Base-by-base conservation (phyloP, 805 yeast genomes). In the Saturnispora besseyi region DNA sequence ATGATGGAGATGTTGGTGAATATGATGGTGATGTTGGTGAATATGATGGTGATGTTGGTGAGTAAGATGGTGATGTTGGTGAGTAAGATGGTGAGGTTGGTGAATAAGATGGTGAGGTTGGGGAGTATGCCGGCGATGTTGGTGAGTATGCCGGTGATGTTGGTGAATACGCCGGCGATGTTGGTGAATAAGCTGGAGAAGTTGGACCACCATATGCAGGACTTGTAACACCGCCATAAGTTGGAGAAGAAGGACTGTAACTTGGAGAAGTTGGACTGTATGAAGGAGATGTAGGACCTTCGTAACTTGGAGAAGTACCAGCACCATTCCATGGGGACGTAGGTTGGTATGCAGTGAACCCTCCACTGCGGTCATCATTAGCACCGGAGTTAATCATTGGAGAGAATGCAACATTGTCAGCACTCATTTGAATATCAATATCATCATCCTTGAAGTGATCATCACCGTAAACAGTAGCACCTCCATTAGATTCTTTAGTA, bases 351-450 rank as follows among this genome's bases (percentile, higher is more conserved):
- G 67, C 60, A 9, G 96, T 87, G 58, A 88, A 84, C 5, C 95
- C 95, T 50, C 96, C 96, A 31, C 82, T 74, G 49, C 75, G 73
- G 51, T 82, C 88, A 51, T 85, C 89, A 42, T 78, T 77, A 48
- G 82, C 77, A 57, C 96, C 96, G 31, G 96, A 80, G 53, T 89
- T 93, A 34, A 77, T 86, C 65, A 93, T 75, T 50, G 99, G 99
- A 45, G 99, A 93, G 75, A 93, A 93, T 59, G 87, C 87, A 58
- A 83, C 90, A 55, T 72, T 73, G 53, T 76, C 76, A 55, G 79
- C 83, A 32, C 62, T 66, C 62, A 62, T 62, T 51, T 68, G 74
- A 31, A 60, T 62, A 51, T 64, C 67, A 54, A 76, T 75, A 55
- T 75, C 71, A 61, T 81, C 82, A 53, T 82, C 79, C 60, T 81